Base-by-base conservation (phyloP, 305 asterid genomes). In the Rubia peregrina region DNA sequence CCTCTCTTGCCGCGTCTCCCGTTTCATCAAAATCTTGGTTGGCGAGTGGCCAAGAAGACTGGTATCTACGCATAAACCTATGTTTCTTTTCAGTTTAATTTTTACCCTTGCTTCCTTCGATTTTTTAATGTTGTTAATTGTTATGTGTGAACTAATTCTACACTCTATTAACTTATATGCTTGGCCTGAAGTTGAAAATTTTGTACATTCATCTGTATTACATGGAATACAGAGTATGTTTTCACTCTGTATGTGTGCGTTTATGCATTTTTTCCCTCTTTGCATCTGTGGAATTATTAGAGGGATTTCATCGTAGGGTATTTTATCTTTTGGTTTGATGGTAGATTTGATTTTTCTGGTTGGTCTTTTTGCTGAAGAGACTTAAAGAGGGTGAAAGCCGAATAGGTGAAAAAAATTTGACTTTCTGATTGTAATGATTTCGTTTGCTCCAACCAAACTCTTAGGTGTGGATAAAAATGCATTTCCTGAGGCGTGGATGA, bases 21-120 rank as follows among this genome's bases (percentile, higher is more conserved):
- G 75, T 5, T 77, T 77, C 49, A 73, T 77, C 78, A 77, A 73
- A 66, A 7, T 77, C 59, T 38, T 77, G 75, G 4, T 64, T 7
- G 81, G 74, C 9, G 53, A 71, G 21, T 74, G 55, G 36, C 17
- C n/a, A 4, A n/a, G 67, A 48, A 30, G 55, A 30, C 65, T 78
- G 82, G 78, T 74, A 71, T 38, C 8, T 43, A 8, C 13, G 8
- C 46, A 43, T 8, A 7, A 8, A 1, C 48, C 13, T 43, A 9
- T 43, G 48, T 43, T 43, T 38, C 41, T 38, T 38, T 38, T 38
- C 41, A 38, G 41, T 38, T 38, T 38, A 38, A 6, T 38, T 38
- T 38, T 38, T 38, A 38, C 7, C 41, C 41, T 38, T 38, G 48
- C 10, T 43, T 6, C 13, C 48, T 43, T 49, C 16, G 21, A 16